Evolutionary conservation across 495 filamentous ascomycete genomes (phyloP), one percentile per base, ranked within the genome.

Genomic region (Hypoxylon rickii): DNA sequence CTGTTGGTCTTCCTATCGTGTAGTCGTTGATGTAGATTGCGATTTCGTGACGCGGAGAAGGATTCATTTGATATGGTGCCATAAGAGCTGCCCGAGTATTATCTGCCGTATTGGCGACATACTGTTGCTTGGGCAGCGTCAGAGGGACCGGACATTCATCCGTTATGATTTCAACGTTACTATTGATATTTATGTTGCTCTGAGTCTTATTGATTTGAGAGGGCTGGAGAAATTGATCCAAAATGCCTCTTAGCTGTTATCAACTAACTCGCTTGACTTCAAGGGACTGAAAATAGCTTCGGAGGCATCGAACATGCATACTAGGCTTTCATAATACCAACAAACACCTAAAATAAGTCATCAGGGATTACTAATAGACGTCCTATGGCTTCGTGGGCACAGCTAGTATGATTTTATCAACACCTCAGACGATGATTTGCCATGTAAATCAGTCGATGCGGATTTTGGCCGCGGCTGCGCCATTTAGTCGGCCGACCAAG

Each of bases 41-140:
- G 89, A 94, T 94, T 88, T 77, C 74, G 84, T 75, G 86, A 75
- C 76, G 88, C 89, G 88, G 75, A 94, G 88, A 92, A 81, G 75
- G 77, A 83, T 71, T 73, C 64, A 70, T 68, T 60, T 59, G 59
- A 67, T 79, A 76, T 73, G 88, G 83, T 83, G 76, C 86, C 85
- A 90, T 94, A 92, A 92, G 89, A 94, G 84, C 89, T 88, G 89
- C 83, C 88, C 86, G 81, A 77, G 87, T 79, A 87, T 81, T 85
- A 58, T 66, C 55, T 56, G 55, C 58, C 58, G 61, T 66, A 29
- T 54, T 63, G 63, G 66, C 47, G 59, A 58, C 50, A 60, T 64
- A 72, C 76, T 58, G 76, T 90, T 89, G 86, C 86, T 82, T 83
- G 84, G 88, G 84, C 88, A 83, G 89, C 83, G 89, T 94, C 89